phyloP scores from a whole-genome alignment of 768 basidiomycete genomes.

The Lactarius pseudohatsudake region DNA sequence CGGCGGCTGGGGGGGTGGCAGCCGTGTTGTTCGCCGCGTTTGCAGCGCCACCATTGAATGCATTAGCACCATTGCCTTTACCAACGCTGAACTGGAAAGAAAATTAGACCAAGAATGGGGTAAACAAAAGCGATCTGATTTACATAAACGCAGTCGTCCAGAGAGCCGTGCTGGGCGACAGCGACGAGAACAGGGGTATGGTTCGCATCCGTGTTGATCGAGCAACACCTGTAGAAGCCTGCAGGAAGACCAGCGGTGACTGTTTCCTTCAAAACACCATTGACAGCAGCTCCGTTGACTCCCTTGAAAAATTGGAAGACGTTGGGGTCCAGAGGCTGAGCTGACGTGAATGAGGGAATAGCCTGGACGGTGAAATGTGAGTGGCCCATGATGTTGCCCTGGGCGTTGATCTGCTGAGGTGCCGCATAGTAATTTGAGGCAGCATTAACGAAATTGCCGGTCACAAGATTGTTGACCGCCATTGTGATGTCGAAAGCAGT shows the following conservation, averaged over 20 bases:
- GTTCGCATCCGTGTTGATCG: conserved; percentile 49
- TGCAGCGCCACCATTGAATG: conserved; percentile 1
- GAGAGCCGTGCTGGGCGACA: conserved; percentile 43
- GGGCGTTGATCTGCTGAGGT: conserved; percentile 50
- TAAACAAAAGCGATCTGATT: conserved; percentile 12
- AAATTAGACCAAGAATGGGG: conserved; percentile 2
- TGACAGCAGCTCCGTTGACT: conserved; percentile 46
- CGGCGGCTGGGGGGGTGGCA: too few relatives aligned
- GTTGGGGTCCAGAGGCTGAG: conserved; percentile 48
- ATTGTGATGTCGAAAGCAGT: conserved; percentile 53
- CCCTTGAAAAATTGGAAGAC: conserved; percentile 61
- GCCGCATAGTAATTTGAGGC: conserved; percentile 51
- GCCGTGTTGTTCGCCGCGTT: not conserved
- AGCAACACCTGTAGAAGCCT: conserved; percentile 44
- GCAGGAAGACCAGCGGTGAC: conserved; percentile 46
- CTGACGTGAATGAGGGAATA: conserved; percentile 48
- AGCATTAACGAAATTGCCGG: conserved; percentile 61
- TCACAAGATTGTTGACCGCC: conserved; percentile 44
- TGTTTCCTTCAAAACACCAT: conserved; percentile 41
- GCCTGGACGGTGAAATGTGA: conserved; percentile 60
- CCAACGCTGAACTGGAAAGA: conserved; percentile 19
- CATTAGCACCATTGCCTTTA: not conserved
- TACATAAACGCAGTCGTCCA: conserved; percentile 45
- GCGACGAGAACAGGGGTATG: conserved; percentile 42
- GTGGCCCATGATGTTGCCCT: conserved; percentile 60